Conservation (phyloP, 805 yeast species). For the Tetrapisispora taiwanensis region DNA sequence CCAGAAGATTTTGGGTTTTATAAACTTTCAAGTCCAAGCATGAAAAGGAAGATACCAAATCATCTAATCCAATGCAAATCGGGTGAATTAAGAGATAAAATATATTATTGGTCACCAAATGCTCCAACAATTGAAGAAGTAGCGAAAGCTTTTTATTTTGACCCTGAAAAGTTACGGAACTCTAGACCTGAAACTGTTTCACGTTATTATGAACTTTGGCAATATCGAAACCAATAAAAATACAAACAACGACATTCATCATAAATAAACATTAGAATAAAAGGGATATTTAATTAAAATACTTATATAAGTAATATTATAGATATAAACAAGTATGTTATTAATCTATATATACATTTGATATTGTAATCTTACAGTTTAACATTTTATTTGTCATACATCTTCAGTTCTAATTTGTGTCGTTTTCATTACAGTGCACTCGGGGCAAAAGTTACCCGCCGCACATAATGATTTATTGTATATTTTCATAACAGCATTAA, state of each 20-base stretch:
- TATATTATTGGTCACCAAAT: slow-evolving; percentile 2
- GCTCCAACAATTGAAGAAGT: slow-evolving; percentile 4
- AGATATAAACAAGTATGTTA: too few relatives aligned
- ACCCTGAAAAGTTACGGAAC: neutral
- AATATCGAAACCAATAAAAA: neutral
- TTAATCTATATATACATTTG: too few relatives aligned
- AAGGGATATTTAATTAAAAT: neutral
- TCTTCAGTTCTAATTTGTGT: too few relatives aligned
- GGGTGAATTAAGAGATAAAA: slow-evolving; percentile 1
- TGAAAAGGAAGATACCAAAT: neutral
- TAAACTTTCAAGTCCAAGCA: neutral
- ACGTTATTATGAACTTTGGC: slow-evolving; percentile 3
- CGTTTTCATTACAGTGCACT: too few relatives aligned
- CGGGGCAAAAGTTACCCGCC: neutral
- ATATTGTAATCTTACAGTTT: too few relatives aligned
- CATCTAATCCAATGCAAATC: slow-evolving; percentile 1
- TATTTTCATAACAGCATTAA: neutral
- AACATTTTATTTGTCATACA: too few relatives aligned
- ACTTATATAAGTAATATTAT: too few relatives aligned
- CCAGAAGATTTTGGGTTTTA: slow-evolving; percentile 1
- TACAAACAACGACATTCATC: neutral
- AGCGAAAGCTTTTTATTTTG: neutral
- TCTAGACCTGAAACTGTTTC: slow-evolving; percentile 1
- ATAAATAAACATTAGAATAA: neutral
- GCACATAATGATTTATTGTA: too few relatives aligned